Conservation (phyloP, 1,139 yeast species). For the Diutina pseudorugosa region DNA sequence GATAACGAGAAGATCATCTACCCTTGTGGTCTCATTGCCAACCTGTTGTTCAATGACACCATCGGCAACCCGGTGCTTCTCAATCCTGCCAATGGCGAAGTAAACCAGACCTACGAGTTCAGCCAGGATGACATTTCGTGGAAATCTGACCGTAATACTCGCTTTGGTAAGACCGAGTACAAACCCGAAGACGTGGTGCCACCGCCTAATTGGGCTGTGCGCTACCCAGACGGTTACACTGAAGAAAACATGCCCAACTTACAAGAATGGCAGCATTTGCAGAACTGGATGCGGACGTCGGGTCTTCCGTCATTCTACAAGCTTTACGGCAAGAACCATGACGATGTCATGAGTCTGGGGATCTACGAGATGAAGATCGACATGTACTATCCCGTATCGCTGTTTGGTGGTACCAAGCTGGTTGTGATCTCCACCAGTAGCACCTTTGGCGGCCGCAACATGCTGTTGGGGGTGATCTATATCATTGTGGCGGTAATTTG, state of each 20-base stretch:
- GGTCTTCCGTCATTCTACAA: constrained; percentile 63
- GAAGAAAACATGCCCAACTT: constrained; percentile 51
- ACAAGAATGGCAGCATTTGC: constrained; percentile 34
- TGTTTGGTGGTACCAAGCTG: constrained; percentile 62
- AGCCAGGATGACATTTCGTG: constrained; percentile 53
- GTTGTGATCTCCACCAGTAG: constrained; percentile 56
- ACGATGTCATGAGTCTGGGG: constrained; percentile 40
- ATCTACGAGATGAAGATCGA: constrained; percentile 47
- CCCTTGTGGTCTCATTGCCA: constrained; percentile 76
- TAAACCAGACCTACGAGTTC: constrained; percentile 34
- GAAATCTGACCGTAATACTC: constrained; percentile 42
- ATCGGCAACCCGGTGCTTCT: constrained; percentile 35
- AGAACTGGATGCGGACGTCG: constrained; percentile 82
- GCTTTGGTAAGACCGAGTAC: constrained; percentile 50
- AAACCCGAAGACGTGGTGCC: constrained; percentile 52
- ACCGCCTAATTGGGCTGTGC: constrained; percentile 64
- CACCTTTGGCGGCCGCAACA: constrained; percentile 58
- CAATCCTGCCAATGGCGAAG: constrained; percentile 27
- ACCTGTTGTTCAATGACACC: constrained; percentile 65
- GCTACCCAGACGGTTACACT: constrained; percentile 61
- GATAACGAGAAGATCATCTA: constrained; percentile 33
- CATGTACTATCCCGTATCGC: constrained; percentile 56
- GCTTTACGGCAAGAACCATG: constrained; percentile 45
- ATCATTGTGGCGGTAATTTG: constrained; percentile 49
- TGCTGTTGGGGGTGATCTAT: constrained; percentile 56